Evolutionary conservation across 331 rosid species (phyloP), one percentile per base, ranked within the genome.

Genomic region (Spiraea crenata): DNA sequence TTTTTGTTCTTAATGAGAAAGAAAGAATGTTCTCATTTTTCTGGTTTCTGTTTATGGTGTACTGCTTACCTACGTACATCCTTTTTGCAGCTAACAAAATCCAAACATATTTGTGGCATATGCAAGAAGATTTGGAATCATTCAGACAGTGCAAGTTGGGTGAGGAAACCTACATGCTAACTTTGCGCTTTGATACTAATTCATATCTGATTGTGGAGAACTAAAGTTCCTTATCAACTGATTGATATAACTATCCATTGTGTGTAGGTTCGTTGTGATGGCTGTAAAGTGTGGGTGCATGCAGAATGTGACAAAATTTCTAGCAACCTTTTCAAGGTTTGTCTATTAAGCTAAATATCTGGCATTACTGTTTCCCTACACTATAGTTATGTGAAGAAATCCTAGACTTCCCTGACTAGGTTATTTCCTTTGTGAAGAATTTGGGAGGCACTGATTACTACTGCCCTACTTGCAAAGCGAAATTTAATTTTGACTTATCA

Each of bases 251-350:
- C 63, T 47, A 74, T 69, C 58, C 57, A 77, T 73, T 74, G 62
- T 56, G 75, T 80, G 74, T 80, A 95, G 99, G 99, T 95, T 42
- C 99, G 98, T n/a, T 95, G 99, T 78, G 99, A 95, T 75, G 98
- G 99, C 75, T 95, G 99, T 80, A 91, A 88, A 80, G 98, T 91
- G 61, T 95, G 99, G 99, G 99, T 95, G 79, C 99, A 95, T 9
- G 96, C 97, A 1, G 99, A 86, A 77, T 95, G 99, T 9, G 99
- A 89, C 89, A 86, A 86, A 82, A 89, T 91, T 85, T 85, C 96
- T 72, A 85, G 88, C 79, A 86, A 85, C 74, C 89, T 67, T 60
- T 89, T 89, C 68, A 91, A 91, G 99, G 99, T 95, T 65, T 80
- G 64, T 79, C 70, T 57, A 5, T 57, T 58, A 48, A 58, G 31